Percentiles rank a stretch among this genome's conserved stretches.
Evolutionary conservation across 768 basidiomycete species (phyloP).

Genomic region (Termitomyces sp.): DNA sequence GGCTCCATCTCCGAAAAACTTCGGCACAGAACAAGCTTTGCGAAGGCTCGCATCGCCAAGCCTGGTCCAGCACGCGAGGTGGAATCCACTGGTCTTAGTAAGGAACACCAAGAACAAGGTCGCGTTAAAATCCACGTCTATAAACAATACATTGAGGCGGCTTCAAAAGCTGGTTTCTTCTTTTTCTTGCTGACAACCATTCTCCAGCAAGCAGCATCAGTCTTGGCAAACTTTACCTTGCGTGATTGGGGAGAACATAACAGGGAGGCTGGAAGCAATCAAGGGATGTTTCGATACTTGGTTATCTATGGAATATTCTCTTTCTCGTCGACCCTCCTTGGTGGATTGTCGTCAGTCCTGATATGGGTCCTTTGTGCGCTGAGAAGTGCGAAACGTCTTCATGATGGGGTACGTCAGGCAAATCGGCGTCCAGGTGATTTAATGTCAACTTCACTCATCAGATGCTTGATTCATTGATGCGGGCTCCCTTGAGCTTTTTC

Average conservation of each 20-base stretch:
- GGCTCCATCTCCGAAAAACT: slow-evolving; percentile 49
- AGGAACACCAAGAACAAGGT: slow-evolving; percentile 77
- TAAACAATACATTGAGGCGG: slow-evolving; percentile 69
- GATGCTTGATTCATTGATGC: slow-evolving; percentile 80
- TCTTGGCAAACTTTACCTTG: slow-evolving; percentile 62
- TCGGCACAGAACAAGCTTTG: slow-evolving; percentile 50
- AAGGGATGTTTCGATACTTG: slow-evolving; percentile 54
- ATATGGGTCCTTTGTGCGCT: slow-evolving; percentile 79
- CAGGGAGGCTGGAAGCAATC: slow-evolving; percentile 47
- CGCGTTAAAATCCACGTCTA: slow-evolving; percentile 78
- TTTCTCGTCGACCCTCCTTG: slow-evolving; percentile 47
- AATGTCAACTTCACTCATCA: slow-evolving; percentile 17
- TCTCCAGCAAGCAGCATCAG: slow-evolving; percentile 52
- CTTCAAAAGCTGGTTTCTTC: slow-evolving; percentile 66
- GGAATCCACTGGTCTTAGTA: slow-evolving; percentile 42
- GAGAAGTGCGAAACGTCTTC: slow-evolving; percentile 67
- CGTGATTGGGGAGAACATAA: slow-evolving; percentile 84
- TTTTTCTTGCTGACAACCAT: slow-evolving; percentile 55
- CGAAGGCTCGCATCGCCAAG: slow-evolving; percentile 45
- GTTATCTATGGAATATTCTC: slow-evolving; percentile 66
- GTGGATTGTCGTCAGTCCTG: slow-evolving; percentile 51
- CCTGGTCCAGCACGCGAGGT: slow-evolving; percentile 32
- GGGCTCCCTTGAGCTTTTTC: slow-evolving; percentile 83
- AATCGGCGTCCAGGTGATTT: neutral
- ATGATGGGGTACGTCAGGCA: slow-evolving; percentile 58